Percentiles rank a stretch among this genome's conserved stretches.
These are phyloP conservation scores for Penicillium sp. DNA, from an alignment of 2,329 filamentous ascomycete species.

Conservation along the genomic window DNA sequence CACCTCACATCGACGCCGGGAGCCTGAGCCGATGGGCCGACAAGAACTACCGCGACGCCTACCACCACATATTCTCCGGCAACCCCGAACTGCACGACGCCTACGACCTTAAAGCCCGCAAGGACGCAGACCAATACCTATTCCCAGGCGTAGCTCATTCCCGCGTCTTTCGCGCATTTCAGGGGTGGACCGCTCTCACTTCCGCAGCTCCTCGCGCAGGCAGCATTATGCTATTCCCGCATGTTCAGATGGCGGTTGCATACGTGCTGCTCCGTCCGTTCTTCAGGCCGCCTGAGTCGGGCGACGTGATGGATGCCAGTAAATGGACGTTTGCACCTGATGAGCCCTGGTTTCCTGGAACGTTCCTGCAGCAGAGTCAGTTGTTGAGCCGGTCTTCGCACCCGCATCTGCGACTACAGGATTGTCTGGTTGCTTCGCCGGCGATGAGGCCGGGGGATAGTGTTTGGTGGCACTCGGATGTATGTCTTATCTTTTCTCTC, in stretches of 20 bases:
- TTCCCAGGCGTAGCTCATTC: conserved; percentile 36
- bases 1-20: conserved; percentile 44
- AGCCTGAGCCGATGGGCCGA: conserved; percentile 43
- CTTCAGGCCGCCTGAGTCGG: conserved; percentile 31
- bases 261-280: conserved; percentile 38
- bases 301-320: conserved; percentile 32
- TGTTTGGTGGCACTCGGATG: conserved; percentile 41
- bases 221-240: conserved; percentile 38
- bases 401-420: conserved; percentile 37
- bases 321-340: conserved; percentile 36
- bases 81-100: conserved; percentile 32
- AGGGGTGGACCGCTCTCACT: conserved; percentile 44
- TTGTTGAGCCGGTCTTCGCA: conserved; percentile 31
- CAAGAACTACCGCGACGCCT: conserved; percentile 34
- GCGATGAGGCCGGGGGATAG: conserved; percentile 37
- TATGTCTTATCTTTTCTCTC: neutral
- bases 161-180: conserved; percentile 36
- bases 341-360: conserved; percentile 37
- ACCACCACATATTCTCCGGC: conserved; percentile 36
- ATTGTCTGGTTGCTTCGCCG: conserved; percentile 37
- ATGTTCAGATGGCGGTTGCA: conserved; percentile 32
- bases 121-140: conserved; percentile 30
- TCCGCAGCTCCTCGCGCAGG: conserved; percentile 32
- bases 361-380: conserved; percentile 30
- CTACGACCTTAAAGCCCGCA: conserved; percentile 35